Conservation (phyloP, 805 yeast genomes). For the Lachancea nothofagi region DNA sequence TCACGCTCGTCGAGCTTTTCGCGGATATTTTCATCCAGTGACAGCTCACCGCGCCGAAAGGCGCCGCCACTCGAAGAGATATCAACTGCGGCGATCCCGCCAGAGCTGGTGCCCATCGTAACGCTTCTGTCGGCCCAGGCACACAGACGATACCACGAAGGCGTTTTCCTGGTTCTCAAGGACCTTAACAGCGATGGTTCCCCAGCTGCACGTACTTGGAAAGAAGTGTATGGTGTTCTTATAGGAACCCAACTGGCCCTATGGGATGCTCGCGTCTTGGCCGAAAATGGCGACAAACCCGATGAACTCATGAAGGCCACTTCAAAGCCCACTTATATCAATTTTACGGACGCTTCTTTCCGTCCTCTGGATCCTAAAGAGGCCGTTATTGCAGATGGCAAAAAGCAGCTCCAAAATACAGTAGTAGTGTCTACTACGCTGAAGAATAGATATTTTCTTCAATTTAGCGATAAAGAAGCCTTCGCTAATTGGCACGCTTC, state of each 20-base stretch:
- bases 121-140: slow-evolving; percentile 68
- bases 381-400: slow-evolving; percentile 44
- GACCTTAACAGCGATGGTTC: slow-evolving; percentile 81
- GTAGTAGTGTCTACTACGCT: slow-evolving; percentile 88
- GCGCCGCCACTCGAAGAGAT: slow-evolving; percentile 16
- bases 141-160: slow-evolving; percentile 71
- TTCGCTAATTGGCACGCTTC: slow-evolving; percentile 79
- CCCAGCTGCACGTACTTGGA: slow-evolving; percentile 81
- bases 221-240: slow-evolving; percentile 85
- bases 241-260: slow-evolving; percentile 88
- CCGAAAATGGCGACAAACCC: slow-evolving; percentile 37
- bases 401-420: slow-evolving; percentile 58
- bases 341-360: slow-evolving; percentile 84
- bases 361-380: slow-evolving; percentile 66
- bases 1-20: slow-evolving; percentile 23
- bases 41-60: slow-evolving; percentile 12
- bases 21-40: slow-evolving; percentile 18
- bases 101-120: slow-evolving; percentile 58
- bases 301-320: slow-evolving; percentile 51
- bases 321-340: slow-evolving; percentile 78
- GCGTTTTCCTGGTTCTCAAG: slow-evolving; percentile 65
- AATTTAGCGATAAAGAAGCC: slow-evolving; percentile 60
- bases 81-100: slow-evolving; percentile 26
- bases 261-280: slow-evolving; percentile 76
- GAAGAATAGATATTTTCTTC: slow-evolving; percentile 80